Evolutionary conservation across 2,329 filamentous ascomycete species (phyloP), one percentile per base, ranked within the genome.

Genomic region (Phyllosticta capitalensis): DNA sequence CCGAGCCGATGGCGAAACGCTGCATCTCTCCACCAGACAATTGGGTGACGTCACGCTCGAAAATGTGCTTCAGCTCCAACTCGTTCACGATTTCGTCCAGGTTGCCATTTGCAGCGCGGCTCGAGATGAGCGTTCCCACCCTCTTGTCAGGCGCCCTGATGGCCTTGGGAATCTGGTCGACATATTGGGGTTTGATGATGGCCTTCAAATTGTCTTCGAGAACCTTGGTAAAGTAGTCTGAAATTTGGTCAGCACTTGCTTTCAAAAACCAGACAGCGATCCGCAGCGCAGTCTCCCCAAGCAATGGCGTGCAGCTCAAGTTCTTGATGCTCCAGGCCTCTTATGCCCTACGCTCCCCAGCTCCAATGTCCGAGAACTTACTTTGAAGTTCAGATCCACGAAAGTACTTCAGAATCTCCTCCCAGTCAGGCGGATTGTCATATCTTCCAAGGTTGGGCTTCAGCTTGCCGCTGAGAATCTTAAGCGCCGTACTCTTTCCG

Each of bases 401-500:
- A 83, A 96, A 99, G 76, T 99, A 88, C 79, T 94, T 96, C 77
- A 99, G 84, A 62, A 99, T 95, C 77, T 97, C 94, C 78, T 97
- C 92, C 94, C 95, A 99, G 75, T 99, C 94, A 14, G 94, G 95
- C 9, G 94, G 92, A 76, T 97, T 95, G 66, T 97, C 92, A 73
- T 89, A 96, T 72, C 88, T 84, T 65, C 95, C 94, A 76, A 99
- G 76, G 75, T 99, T 99, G 62, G 94, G 94, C 84, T 99, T 99
- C 70, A 99, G 82, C 79, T 97, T 99, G 72, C 94, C 94, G 70
- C 90, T 95, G 69, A 99, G 85, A 74, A 99, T 96, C 82, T 99
- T 99, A 75, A 99, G 80, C 9, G 94, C 95, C n/a, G 94, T 99
- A 79, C 91, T 96, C 85, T 99, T 99, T 77, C 94, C 94, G 69